These are phyloP conservation scores for Marchantia polymorpha DNA, from an alignment of 225 moss, liverwort and hornwort species.

Conservation along the genomic window DNA sequence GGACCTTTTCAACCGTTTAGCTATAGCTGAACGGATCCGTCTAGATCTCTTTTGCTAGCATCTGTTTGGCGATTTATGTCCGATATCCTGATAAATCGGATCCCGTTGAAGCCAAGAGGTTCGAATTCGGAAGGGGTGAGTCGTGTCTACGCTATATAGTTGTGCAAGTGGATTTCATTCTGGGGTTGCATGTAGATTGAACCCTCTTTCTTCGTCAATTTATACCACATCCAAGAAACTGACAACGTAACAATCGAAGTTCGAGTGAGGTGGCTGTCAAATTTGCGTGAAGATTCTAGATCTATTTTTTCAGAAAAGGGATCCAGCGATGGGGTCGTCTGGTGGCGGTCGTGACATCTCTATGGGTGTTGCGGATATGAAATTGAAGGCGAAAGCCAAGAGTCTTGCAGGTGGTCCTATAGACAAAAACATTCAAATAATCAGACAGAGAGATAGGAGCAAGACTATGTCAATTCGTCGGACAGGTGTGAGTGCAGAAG, in stretches of 20 bases:
- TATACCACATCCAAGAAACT: background rate
- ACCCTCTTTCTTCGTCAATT: too few relatives aligned
- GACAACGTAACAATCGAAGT: background rate
- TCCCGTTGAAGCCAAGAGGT: slow-evolving; percentile 14
- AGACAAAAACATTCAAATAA: background rate
- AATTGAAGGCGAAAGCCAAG: slow-evolving; percentile 44
- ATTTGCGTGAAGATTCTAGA: background rate
- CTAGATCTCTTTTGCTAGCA: slow-evolving; percentile 6
- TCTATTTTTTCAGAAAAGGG: too few relatives aligned
- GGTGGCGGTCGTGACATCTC: slow-evolving; percentile 35
- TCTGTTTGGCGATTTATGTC: background rate
- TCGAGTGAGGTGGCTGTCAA: background rate
- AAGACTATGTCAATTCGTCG: slow-evolving; percentile 63
- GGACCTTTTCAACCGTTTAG: too few relatives aligned
- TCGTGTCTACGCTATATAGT: background rate
- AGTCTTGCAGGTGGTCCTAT: slow-evolving; percentile 37
- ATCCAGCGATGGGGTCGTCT: slow-evolving; percentile 33
- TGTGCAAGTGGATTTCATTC: background rate
- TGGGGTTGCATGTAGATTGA: background rate
- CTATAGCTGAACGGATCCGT: too few relatives aligned
- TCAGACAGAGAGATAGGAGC: slow-evolving; percentile 38
- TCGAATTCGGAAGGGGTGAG: slow-evolving; percentile 12
- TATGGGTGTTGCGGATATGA: slow-evolving; percentile 42
- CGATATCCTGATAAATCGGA: slow-evolving; percentile 11
- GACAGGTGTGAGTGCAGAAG: slow-evolving; percentile 78